Evolutionary conservation across 2,329 filamentous ascomycete species (phyloP).

Genomic region (Cryphonectria parasitica): DNA sequence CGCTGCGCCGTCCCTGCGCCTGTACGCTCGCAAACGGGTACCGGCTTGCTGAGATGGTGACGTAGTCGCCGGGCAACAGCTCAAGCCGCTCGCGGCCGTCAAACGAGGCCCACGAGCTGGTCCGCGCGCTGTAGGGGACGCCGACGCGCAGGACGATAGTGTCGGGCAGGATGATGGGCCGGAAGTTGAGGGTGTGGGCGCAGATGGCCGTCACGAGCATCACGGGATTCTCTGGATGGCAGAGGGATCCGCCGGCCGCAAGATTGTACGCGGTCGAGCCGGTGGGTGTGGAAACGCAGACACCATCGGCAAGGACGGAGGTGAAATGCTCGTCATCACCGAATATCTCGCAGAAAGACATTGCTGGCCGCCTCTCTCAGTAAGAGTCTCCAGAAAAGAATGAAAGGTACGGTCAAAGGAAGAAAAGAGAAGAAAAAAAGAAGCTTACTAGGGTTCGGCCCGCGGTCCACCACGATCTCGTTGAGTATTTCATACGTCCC

Average conservation of each 20-base stretch:
- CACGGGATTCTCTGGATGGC: constrained; percentile 94
- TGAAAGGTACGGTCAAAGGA: too few relatives aligned
- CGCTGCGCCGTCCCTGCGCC: constrained; percentile 67
- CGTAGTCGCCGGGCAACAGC: constrained; percentile 77
- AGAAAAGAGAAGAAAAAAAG: constrained; percentile 31
- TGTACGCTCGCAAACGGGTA: constrained; percentile 82
- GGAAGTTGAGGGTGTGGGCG: constrained; percentile 91
- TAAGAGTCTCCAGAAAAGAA: neutral
- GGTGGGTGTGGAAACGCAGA: constrained; percentile 92
- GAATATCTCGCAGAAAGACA: constrained; percentile 91
- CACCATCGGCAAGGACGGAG: constrained; percentile 87
- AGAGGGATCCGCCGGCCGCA: constrained; percentile 91
- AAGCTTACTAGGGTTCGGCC: constrained; percentile 88
- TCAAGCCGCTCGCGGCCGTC: constrained; percentile 90
- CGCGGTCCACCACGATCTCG: constrained; percentile 93
- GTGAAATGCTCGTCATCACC: constrained; percentile 96
- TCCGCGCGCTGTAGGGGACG: constrained; percentile 91
- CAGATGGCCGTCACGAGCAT: constrained; percentile 95
- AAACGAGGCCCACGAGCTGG: constrained; percentile 95
- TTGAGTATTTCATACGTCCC: constrained; percentile 90
- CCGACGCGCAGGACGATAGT: constrained; percentile 92
- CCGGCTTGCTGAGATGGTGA: constrained; percentile 78
- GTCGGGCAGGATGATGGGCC: constrained; percentile 95
- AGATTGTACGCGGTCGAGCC: constrained; percentile 96
- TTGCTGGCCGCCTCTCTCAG: constrained; percentile 56